Base-by-base conservation (phyloP, 1,284 basidiomycete genomes). In the Trametes versicolor region DNA sequence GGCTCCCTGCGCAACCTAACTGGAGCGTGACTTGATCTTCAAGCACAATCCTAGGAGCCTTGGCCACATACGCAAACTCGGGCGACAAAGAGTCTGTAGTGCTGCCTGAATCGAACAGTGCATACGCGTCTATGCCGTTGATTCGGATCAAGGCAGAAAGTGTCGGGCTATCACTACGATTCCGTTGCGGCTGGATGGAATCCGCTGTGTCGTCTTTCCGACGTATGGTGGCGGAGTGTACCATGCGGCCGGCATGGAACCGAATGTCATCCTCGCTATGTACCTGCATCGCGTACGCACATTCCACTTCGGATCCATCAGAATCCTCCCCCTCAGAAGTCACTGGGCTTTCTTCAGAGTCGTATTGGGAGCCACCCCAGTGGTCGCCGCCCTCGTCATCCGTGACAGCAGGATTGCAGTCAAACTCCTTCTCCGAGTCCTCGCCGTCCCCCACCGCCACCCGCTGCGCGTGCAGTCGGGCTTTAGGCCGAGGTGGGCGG, bases 61-160 rank as follows among this genome's bases (percentile, higher is more conserved):
- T 50, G 0, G 68, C 48, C 1, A 72, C 60, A 0, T 58, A 37
- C 9, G 67, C 66, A 49, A 73, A 71, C n/a, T 73, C 71, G 0
- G 73, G 73, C 4, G 65, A 66, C 0, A 74, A 48, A 0, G 69
- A 70, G 60, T 72, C 71, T 0, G 68, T 67, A 0, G 71, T 74
- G 36, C 72, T 72, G 0, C 73, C 73, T 13, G 67, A 68, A 53
- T 76, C 71, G 37, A 76, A 70, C 25, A 75, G 63, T 0, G 68
- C 55, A 2, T 65, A 69, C 1, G 69, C 72, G 15, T 64, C 25
- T 0, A 69, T 7, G 0, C 74, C 72, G 39, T 72, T 73, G 25
- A 75, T 56, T 2, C 27, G 45, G 5, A 64, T 47, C 47, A 49
- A 8, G 2, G 58, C 63, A 17, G 47, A 56, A 1, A 64, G 39